phyloP scores from a whole-genome alignment of 768 basidiomycete genomes.

The Pisolithus marmoratus region DNA sequence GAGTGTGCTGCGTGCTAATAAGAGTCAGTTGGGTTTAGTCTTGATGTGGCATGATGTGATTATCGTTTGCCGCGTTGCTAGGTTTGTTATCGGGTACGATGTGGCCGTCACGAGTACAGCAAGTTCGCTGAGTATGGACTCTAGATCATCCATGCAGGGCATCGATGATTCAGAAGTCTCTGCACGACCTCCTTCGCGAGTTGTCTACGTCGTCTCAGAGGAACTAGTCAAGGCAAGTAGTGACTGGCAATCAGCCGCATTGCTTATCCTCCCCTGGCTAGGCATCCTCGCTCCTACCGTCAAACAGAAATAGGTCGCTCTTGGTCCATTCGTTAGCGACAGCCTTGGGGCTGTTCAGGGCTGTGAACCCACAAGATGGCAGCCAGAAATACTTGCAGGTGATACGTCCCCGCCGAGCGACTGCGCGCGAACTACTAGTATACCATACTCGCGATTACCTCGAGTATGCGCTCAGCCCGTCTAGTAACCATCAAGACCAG shows the following conservation, averaged over 20 bases:
- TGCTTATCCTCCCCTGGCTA: conserved; percentile 11
- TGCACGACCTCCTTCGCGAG: not conserved
- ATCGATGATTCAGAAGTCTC: not conserved
- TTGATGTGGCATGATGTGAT: too few relatives aligned
- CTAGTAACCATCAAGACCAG: conserved; percentile 19
- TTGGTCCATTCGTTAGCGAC: conserved; percentile 61
- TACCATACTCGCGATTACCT: conserved; percentile 76
- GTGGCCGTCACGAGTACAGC: too few relatives aligned
- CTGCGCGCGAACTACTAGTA: conserved; percentile 46
- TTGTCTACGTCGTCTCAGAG: conserved; percentile 52
- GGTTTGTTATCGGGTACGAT: too few relatives aligned
- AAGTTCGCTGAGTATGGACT: not conserved
- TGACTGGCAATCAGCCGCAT: conserved; percentile 2
- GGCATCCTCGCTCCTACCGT: conserved; percentile 57
- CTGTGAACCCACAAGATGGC: conserved; percentile 14
- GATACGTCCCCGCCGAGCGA: conserved; percentile 51
- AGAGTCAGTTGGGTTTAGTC: not conserved
- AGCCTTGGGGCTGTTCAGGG: conserved; percentile 43
- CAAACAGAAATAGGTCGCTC: conserved; percentile 59
- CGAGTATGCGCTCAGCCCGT: conserved; percentile 44
- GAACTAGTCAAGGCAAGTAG: conserved; percentile 49
- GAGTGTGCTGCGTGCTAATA: not conserved
- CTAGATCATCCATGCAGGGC: not conserved
- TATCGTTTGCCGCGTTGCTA: too few relatives aligned
- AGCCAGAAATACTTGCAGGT: conserved; percentile 33